Conservation (phyloP, 2,329 filamentous ascomycete genomes). For the Pseudogymnoascus sp. region DNA sequence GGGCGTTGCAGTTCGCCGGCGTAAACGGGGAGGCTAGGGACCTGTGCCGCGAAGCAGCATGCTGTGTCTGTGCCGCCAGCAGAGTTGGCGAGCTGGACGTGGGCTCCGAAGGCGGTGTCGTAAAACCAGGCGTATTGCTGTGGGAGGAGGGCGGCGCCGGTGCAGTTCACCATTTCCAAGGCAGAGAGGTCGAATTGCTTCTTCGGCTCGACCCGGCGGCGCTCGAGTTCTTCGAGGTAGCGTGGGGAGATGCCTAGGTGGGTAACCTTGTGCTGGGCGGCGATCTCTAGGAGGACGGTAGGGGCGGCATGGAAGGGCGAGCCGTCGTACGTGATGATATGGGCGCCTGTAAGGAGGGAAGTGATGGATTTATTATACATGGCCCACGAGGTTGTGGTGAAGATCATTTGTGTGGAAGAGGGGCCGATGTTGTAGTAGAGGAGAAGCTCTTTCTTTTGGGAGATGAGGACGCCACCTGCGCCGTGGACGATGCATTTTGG, state of each 20-base stretch:
- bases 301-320: constrained; percentile 66
- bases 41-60: constrained; percentile 45
- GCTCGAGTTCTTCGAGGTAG: constrained; percentile 65
- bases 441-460: constrained; percentile 48
- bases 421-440: constrained; percentile 41
- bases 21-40: constrained; percentile 58
- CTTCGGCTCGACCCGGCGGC: constrained; percentile 52
- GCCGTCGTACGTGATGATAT: constrained; percentile 66
- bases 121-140: constrained; percentile 70
- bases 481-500: constrained; percentile 79
- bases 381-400: constrained; percentile 68
- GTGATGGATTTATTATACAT: constrained; percentile 63
- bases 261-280: constrained; percentile 55
- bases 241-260: constrained; percentile 66
- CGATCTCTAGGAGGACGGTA: constrained; percentile 50
- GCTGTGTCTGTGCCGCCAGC: constrained; percentile 60
- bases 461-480: constrained; percentile 55
- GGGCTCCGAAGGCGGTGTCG: constrained; percentile 52
- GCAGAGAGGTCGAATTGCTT: constrained; percentile 47
- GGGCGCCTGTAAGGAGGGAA: constrained; percentile 36
- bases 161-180: constrained; percentile 56
- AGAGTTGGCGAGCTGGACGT: constrained; percentile 52
- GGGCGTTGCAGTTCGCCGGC: constrained; percentile 45
- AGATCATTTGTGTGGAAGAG: constrained; percentile 42
- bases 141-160: constrained; percentile 71